phyloP scores from a whole-genome alignment of 768 basidiomycete genomes.

The Tremella yokohamensis region DNA sequence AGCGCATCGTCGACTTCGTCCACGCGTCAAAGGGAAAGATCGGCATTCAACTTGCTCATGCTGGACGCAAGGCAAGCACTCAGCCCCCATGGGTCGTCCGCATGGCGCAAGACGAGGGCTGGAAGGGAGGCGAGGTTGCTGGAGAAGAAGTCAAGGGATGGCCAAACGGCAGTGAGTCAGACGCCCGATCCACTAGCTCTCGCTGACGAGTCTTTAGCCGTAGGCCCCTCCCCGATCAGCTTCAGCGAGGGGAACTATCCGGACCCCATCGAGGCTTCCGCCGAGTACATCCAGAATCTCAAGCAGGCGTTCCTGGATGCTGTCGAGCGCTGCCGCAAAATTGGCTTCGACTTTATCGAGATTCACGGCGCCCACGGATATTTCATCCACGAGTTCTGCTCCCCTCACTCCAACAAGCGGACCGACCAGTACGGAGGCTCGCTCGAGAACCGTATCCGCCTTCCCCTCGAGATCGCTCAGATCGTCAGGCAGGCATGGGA shows the following conservation, averaged over 20 bases:
- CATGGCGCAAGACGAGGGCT: slow-evolving; percentile 26
- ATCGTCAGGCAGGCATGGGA: slow-evolving; percentile 61
- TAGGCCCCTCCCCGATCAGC: slow-evolving; percentile 61
- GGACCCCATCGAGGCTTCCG: slow-evolving; percentile 61
- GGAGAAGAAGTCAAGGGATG: slow-evolving; percentile 63
- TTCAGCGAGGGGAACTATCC: slow-evolving; percentile 58
- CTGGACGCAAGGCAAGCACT: slow-evolving; percentile 73
- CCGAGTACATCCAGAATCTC: slow-evolving; percentile 58
- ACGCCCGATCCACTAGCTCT: neutral
- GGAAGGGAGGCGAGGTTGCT: slow-evolving; percentile 51
- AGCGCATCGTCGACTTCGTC: slow-evolving; percentile 68
- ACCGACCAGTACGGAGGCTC: slow-evolving; percentile 69
- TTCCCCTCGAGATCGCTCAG: slow-evolving; percentile 61
- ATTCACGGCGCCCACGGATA: slow-evolving; percentile 67
- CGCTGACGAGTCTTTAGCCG: slow-evolving; percentile 56
- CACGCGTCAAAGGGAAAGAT: slow-evolving; percentile 68
- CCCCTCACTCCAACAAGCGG: slow-evolving; percentile 70
- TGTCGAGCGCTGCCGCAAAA: slow-evolving; percentile 54
- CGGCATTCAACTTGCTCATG: slow-evolving; percentile 76
- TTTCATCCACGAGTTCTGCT: slow-evolving; percentile 56
- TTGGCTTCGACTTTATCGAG: slow-evolving; percentile 61
- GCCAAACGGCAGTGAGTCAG: slow-evolving; percentile 60
- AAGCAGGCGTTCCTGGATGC: slow-evolving; percentile 60
- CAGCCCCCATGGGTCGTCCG: slow-evolving; percentile 64
- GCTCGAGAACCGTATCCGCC: slow-evolving; percentile 69